Evolutionary conservation across 805 yeast genomes (phyloP), one percentile per base, ranked within the genome.

Genomic region (Candida silvicultrix): DNA sequence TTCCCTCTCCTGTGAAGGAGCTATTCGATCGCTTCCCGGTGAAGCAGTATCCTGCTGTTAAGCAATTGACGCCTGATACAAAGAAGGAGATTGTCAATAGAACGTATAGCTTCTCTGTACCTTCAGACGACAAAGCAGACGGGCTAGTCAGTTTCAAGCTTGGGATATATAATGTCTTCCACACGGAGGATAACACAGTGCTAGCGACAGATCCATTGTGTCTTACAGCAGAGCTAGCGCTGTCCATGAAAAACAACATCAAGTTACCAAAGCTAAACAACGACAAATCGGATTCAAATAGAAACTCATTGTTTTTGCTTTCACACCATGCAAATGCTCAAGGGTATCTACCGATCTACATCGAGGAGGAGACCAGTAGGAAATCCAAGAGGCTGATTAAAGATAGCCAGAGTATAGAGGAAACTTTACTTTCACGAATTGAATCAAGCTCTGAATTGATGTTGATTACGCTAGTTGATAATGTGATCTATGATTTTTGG

Each of bases 151-250:
- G 59, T 14, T 80, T 81, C 62, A 69, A 70, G 29, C 57, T 83
- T 19, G 85, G 81, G 1, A 81, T 79, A 1, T 80, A 77, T 55
- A 75, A 74, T 52, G 66, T 76, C 3, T 62, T 63, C 40, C 47
- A 59, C 2, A 65, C 64, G 14, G 60, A 62, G 32, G 55, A 49
- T 1, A 47, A 57, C 9, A 52, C 59, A 1, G 50, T 62, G 16
- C 53, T 77, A 1, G 80, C 87, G 1, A 68, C 77, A 0, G 89
- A 83, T 53, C 89, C 89, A 0, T 56, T 73, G 14, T 76, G 85
- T 42, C 59, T 80, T 10, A 66, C 68, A 18, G 65, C 72, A 12
- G 67, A 77, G 41, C 60, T 82, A 21, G 55, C 75, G 0, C 57
- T 81, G 32, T 71, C 79, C 34, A 50, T 65, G 36, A 76, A 74